Evolutionary conservation across 1,284 basidiomycete species (phyloP).

Genomic region (Phellopilus nigrolimitatus): DNA sequence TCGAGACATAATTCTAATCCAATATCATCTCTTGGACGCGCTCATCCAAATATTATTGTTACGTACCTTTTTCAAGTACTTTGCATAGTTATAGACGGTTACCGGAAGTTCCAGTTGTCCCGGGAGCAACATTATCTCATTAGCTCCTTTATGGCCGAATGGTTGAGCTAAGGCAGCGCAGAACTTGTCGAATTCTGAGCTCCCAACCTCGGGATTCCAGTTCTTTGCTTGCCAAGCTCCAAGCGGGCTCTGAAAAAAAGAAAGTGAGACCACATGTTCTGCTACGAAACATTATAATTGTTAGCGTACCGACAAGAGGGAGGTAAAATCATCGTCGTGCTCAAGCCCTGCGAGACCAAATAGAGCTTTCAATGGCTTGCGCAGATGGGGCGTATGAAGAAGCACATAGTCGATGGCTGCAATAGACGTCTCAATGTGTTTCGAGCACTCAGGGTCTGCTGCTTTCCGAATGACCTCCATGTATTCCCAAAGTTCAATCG

Average conservation of each 20-base stretch:
- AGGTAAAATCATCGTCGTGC: conserved; percentile 77
- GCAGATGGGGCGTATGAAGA: conserved; percentile 42
- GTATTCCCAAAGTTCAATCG: conserved; percentile 77
- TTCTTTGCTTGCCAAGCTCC: conserved; percentile 58
- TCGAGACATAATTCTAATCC: conserved; percentile 55
- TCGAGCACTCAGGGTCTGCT: conserved; percentile 68
- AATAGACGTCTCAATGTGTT: conserved; percentile 63
- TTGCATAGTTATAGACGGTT: conserved; percentile 70
- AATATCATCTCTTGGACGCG: too few relatives aligned
- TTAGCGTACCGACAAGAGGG: conserved; percentile 54
- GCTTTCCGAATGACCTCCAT: conserved; percentile 81
- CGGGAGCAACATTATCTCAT: conserved; percentile 34
- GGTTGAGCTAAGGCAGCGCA: conserved; percentile 57
- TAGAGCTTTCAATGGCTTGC: conserved; percentile 53
- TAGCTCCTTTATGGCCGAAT: conserved; percentile 37
- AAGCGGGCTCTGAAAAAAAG: conserved; percentile 32
- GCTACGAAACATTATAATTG: conserved; percentile 8
- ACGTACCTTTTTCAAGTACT: conserved; percentile 70
- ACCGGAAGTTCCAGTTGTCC: conserved; percentile 47
- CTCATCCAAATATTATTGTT: too few relatives aligned
- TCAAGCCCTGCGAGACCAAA: conserved; percentile 68
- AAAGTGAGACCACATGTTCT: neutral
- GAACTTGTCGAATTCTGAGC: conserved; percentile 64
- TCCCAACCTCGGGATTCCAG: conserved; percentile 74
- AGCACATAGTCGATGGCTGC: conserved; percentile 54